A percentile compares a stretch with the other conserved stretches of the same genome.
Conservation (phyloP, 495 filamentous ascomycete genomes). For the Talaromyces proteolyticus region DNA sequence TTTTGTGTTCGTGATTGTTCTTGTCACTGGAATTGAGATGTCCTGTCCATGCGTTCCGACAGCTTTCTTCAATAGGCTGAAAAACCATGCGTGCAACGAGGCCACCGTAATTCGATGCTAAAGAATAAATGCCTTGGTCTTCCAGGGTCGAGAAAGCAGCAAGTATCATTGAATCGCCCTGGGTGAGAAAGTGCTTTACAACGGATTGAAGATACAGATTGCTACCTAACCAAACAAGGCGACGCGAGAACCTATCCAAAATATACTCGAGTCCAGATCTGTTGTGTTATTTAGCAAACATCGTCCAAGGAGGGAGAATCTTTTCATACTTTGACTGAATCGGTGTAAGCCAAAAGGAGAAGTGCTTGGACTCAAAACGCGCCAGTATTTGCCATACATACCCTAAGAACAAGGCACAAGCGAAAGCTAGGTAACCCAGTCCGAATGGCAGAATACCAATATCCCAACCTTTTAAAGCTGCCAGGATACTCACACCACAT, state of each 20-base stretch:
- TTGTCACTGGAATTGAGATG: constrained; percentile 36
- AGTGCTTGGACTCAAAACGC: constrained; percentile 38
- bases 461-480: constrained; percentile 34
- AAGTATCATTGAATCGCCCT: constrained; percentile 88
- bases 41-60: constrained; percentile 77
- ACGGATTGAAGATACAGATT: constrained; percentile 81
- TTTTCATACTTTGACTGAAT: constrained; percentile 39
- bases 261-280: constrained; percentile 40
- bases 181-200: constrained; percentile 88
- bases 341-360: constrained; percentile 48
- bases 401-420: constrained; percentile 56
- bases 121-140: constrained; percentile 88
- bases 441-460: constrained; percentile 85
- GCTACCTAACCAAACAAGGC: constrained; percentile 59
- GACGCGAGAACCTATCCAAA: constrained; percentile 58
- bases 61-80: constrained; percentile 91
- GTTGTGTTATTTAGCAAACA: constrained; percentile 7
- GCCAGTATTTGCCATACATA: constrained; percentile 50
- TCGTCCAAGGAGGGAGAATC: background rate
- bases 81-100: constrained; percentile 86
- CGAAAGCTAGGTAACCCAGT: constrained; percentile 76
- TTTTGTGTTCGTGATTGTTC: constrained; percentile 6
- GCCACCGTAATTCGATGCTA: constrained; percentile 92
- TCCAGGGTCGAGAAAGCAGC: constrained; percentile 63
- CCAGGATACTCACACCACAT: constrained; percentile 58